phyloP scores from a whole-genome alignment of 2,329 filamentous ascomycete genomes.

The Xylaria sp. region DNA sequence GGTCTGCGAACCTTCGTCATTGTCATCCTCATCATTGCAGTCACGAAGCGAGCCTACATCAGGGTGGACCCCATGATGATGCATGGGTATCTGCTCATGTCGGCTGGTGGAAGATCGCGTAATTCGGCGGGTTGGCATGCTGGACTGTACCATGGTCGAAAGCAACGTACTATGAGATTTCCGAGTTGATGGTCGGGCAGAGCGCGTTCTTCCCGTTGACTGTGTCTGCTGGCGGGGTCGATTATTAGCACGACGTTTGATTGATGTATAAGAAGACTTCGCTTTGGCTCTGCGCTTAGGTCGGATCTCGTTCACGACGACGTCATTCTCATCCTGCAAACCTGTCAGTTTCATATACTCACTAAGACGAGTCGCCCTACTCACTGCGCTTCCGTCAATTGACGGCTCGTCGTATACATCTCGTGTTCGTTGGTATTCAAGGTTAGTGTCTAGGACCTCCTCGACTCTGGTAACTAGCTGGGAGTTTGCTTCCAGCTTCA shows the following conservation, averaged over 20 bases:
- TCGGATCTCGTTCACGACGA: conserved; percentile 17
- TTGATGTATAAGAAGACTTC: conserved; percentile 30
- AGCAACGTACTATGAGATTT: conserved; percentile 15
- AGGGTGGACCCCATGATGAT: conserved; percentile 44
- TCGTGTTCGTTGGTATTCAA: conserved; percentile 62
- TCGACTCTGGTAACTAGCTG: conserved; percentile 72
- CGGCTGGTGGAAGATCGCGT: conserved; percentile 38
- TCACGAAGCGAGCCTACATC: conserved; percentile 37
- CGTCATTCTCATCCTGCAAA: conserved; percentile 42
- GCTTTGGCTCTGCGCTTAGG: conserved; percentile 32
- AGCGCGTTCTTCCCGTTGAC: conserved; percentile 27
- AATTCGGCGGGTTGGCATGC: conserved; percentile 31
- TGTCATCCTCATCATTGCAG: conserved; percentile 26
- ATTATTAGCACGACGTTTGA: conserved; percentile 30
- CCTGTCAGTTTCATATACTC: conserved; percentile 30
- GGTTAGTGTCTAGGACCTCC: conserved; percentile 67
- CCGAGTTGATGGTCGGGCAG: conserved; percentile 32
- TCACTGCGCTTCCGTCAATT: conserved; percentile 61
- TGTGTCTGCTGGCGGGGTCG: conserved; percentile 32
- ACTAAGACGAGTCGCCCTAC: conserved; percentile 33
- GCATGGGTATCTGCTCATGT: conserved; percentile 41
- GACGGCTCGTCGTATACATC: conserved; percentile 72
- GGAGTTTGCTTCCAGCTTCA: conserved; percentile 73
- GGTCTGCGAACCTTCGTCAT: conserved; percentile 46
- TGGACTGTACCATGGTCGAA: conserved; percentile 24